Evolutionary conservation across 345 rosid genomes (phyloP), one percentile per base, ranked within the genome.

Genomic region (Excoecaria cochinchinensis): DNA sequence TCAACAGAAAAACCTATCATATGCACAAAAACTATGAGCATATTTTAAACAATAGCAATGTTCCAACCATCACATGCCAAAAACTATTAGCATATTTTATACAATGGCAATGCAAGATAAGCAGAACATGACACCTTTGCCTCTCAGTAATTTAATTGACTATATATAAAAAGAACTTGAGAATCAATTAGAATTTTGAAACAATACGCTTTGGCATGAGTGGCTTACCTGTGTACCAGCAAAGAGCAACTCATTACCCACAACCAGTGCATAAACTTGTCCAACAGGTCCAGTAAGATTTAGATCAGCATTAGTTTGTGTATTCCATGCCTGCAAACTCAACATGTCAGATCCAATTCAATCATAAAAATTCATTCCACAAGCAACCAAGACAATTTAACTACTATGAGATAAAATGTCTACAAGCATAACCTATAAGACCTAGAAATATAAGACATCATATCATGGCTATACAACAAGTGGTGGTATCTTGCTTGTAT

Each of bases 251-350:
- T 84, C 93, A 78, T 89, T 83, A 24, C 93, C 98, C 79, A 91
- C 97, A 72, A 87, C 97, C 80, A 96, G 68, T 48, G 97, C 79
- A 81, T 93, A 90, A 42, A 96, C 99, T 88, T 90, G 97, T 71
- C 99, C 98, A 46, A 86, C 92, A 82, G 98, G 98, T 77, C 98
- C 99, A 82, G 12, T 89, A 22, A 96, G 99, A 83, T 85, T 92
- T 31, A 86, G 82, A 22, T 93, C 98, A 42, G 83, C 72, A 72
- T 84, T 87, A n/a, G 88, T 87, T 84, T 93, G 97, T 0, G 84
- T 87, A 78, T 96, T 92, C 95, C 93, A 91, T 8, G 90, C 98
- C 98, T 95, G 90, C 77, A 84, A 80, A 62, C 71, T 50, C 72
- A 56, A 21, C 68, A 77, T 38, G 47, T 40, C 19, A 62, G 59